Base-by-base conservation (phyloP, 176 grass and related monocot species). In the Neostapfia colusana region DNA sequence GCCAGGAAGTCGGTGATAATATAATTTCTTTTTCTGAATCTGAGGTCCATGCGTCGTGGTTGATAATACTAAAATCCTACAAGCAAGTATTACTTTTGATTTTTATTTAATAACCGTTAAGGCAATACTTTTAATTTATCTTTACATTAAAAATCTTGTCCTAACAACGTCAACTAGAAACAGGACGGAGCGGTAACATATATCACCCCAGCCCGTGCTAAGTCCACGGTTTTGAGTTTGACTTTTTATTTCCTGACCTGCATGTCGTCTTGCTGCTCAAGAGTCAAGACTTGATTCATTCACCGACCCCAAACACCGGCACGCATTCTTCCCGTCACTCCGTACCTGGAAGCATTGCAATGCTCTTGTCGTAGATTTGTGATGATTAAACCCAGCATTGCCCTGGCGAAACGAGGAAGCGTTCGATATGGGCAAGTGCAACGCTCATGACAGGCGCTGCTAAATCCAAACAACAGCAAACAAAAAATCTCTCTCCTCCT, bases 1-100 rank as follows among this genome's bases (percentile, higher is more conserved):
- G 23, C 31, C 31, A 31, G 31, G 53, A 81, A 48, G 65, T 86
- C 65, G 58, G 79, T 57, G 73, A 54, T 54, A 57, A 10, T 59
- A 77, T 4, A 71, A 34, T 46, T 5, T 13, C 26, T 5, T 13
- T 58, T 58, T 26, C 55, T 58, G 55, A 26, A 56, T 42, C 48
- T 7, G 57, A 21, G n/a, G 35, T 40, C 73, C 59, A 77, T 15
- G 6, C 53, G 39, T 68, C n/a, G 18, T 24, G 20, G 57, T 56
- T 65, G 21, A 23, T 9, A 58, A 21, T 41, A 31, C 25, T 66
- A 36, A 8, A 25, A 69, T 13, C 20, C 48, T 53, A 48, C 23
- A 74, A 65, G 41, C 31, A 63, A 39, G 56, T n/a, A 63, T 2
- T n/a, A 28, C 65, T 10, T 44, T n/a, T n/a, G n/a, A n/a, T n/a